These are phyloP conservation scores for Aureoboletus auriporus DNA, from an alignment of 768 basidiomycete genomes.

Conservation along the genomic window DNA sequence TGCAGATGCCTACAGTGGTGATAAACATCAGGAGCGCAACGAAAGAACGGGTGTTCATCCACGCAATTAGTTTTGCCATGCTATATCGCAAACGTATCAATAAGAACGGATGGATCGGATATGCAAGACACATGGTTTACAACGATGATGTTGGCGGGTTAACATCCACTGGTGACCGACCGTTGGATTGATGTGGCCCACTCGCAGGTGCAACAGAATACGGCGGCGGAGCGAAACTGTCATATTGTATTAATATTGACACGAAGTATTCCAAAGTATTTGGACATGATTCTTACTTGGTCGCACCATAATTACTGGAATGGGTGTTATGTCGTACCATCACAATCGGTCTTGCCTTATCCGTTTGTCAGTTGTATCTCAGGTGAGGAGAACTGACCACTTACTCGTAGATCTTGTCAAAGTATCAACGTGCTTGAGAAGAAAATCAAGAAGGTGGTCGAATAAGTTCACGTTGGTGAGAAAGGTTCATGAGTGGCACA, in stretches of 20 bases:
- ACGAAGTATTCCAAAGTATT: no score
- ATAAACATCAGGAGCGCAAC: slow-evolving; percentile 1
- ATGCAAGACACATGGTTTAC: slow-evolving; percentile 3
- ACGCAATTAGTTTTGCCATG: background rate
- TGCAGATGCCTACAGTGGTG: background rate
- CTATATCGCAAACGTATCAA: background rate
- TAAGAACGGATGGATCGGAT: background rate
- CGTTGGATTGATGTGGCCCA: background rate
- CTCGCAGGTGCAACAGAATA: background rate
- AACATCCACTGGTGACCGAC: background rate
- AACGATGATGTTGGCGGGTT: background rate
- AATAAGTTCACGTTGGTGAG: background rate
- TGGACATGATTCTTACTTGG: background rate
- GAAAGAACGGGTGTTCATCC: background rate
- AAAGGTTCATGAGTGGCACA: background rate
- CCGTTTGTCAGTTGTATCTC: background rate
- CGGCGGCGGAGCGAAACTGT: slow-evolving; percentile 5
- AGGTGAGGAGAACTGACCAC: background rate
- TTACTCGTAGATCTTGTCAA: no score
- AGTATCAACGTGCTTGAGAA: no score
- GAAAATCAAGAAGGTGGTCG: no score
- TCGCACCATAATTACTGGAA: slow-evolving; percentile 5
- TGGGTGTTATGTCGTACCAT: background rate
- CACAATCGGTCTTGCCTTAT: background rate
- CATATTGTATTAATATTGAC: background rate